Evolutionary conservation across 257 asterid species (phyloP).

Genomic region (Marsdenia floribunda): DNA sequence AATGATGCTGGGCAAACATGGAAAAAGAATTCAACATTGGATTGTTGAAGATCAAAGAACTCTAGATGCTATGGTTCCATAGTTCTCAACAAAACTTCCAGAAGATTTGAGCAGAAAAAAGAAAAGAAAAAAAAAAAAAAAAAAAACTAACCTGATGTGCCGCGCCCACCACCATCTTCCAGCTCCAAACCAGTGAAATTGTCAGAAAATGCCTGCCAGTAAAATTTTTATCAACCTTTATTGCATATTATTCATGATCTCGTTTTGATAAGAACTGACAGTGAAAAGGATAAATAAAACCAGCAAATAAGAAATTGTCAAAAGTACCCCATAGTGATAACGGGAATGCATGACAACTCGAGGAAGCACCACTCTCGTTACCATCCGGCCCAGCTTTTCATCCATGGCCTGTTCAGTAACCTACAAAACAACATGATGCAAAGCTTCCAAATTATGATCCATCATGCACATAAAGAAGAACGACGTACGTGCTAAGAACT

Average conservation of each 20-base stretch:
- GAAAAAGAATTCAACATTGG: neutral
- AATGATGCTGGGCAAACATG: slow-evolving; percentile 2
- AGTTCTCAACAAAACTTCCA: neutral
- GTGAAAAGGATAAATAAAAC: neutral
- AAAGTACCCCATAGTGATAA: slow-evolving; percentile 74
- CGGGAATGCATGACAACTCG: slow-evolving; percentile 92
- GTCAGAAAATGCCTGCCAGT: slow-evolving; percentile 72
- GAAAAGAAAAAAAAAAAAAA: neutral
- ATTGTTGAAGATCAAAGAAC: neutral
- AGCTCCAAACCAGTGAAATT: slow-evolving; percentile 95
- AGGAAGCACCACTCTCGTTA: slow-evolving; percentile 90
- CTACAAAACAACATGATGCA: slow-evolving; percentile 29
- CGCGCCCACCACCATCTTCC: slow-evolving; percentile 99
- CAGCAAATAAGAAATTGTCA: neutral
- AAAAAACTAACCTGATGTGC: slow-evolving; percentile 69
- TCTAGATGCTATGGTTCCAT: neutral
- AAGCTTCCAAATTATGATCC: neutral
- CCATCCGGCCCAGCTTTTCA: slow-evolving; percentile 77
- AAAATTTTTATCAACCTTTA: slow-evolving; percentile 10
- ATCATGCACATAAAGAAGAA: neutral
- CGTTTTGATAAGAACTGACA: neutral
- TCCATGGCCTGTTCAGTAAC: slow-evolving; percentile 76
- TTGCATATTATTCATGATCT: neutral
- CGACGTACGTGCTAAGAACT: neutral
- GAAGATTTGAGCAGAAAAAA: neutral